Conservation (phyloP, 495 filamentous ascomycete genomes). For the Penicillium chermesinum region DNA sequence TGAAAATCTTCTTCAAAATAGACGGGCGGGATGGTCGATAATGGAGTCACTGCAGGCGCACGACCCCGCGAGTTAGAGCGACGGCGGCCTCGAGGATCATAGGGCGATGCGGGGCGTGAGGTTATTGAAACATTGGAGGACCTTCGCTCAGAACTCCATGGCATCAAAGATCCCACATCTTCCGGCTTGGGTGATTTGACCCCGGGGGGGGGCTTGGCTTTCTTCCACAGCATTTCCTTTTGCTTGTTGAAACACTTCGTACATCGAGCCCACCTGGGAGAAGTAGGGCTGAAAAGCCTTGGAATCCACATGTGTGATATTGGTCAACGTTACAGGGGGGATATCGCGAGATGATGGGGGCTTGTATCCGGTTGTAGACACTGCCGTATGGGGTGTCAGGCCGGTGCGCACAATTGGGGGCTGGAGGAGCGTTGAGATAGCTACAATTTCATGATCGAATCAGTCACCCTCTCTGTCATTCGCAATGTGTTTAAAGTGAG, state of each 20-base stretch:
- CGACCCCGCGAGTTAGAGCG: slow-evolving; percentile 33
- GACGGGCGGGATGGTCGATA: slow-evolving; percentile 86
- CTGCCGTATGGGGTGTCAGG: slow-evolving; percentile 66
- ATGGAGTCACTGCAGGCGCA: slow-evolving; percentile 66
- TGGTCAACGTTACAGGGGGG: slow-evolving; percentile 86
- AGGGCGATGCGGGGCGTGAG: slow-evolving; percentile 40
- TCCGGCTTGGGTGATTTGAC: slow-evolving; percentile 33
- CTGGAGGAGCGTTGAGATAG: slow-evolving; percentile 90
- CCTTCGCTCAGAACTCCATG: slow-evolving; percentile 36
- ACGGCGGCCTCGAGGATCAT: slow-evolving; percentile 32
- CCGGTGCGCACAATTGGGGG: slow-evolving; percentile 86
- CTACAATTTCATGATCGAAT: slow-evolving; percentile 33
- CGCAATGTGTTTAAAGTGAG: too few species aligned
- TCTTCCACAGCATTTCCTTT: slow-evolving; percentile 61
- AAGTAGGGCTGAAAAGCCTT: slow-evolving; percentile 81
- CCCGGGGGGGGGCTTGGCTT: slow-evolving; percentile 24
- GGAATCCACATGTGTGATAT: slow-evolving; percentile 75
- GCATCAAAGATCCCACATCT: slow-evolving; percentile 31
- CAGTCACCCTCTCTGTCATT: not conserved
- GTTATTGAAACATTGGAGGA: slow-evolving; percentile 31
- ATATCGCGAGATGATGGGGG: slow-evolving; percentile 90
- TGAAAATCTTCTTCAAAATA: slow-evolving; percentile 97
- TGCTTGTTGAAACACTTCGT: slow-evolving; percentile 75
- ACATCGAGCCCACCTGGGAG: slow-evolving; percentile 70
- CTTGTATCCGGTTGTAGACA: slow-evolving; percentile 63